Percentiles rank a stretch among this genome's conserved stretches.
phyloP scores from a whole-genome alignment of 1,284 basidiomycete species.

The Ganoderma leucocontextum region DNA sequence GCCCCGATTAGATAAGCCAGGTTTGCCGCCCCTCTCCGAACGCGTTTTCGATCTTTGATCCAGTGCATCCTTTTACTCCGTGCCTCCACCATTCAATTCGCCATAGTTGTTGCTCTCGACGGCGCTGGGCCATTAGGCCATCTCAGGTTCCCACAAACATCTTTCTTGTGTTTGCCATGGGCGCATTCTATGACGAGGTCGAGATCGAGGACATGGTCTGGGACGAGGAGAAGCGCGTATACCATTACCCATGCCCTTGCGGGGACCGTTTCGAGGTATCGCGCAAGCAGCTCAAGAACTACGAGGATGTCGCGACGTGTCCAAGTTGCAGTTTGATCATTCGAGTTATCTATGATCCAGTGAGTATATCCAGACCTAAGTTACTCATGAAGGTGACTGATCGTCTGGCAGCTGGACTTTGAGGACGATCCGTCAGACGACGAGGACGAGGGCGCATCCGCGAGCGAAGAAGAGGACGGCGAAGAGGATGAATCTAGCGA shows the following conservation, averaged over 20 bases:
- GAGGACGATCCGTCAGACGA: constrained; percentile 69
- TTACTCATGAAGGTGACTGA: constrained; percentile 9
- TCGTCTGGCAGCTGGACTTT: constrained; percentile 65
- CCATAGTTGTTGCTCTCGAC: constrained; percentile 4
- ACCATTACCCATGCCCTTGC: constrained; percentile 98
- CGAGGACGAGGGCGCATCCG: constrained; percentile 48
- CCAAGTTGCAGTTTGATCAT: constrained; percentile 96
- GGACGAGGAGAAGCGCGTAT: constrained; percentile 86
- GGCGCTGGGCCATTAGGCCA: constrained; percentile 3
- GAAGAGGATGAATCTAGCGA: constrained; percentile 48
- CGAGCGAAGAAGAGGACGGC: constrained; percentile 42
- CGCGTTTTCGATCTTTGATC: not conserved
- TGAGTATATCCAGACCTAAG: constrained; percentile 53
- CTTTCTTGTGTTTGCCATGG: constrained; percentile 54
- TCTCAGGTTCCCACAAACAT: not conserved
- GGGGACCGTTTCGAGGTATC: constrained; percentile 99
- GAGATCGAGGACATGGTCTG: constrained; percentile 97
- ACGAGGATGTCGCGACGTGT: constrained; percentile 97
- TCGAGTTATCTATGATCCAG: constrained; percentile 94
- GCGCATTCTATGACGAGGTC: constrained; percentile 89
- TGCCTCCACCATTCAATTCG: constrained; percentile 13
- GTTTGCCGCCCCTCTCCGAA: not conserved
- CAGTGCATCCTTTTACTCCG: not conserved
- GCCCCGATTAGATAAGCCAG: constrained; percentile 22
- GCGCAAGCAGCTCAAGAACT: constrained; percentile 85